Evolutionary conservation across 768 basidiomycete species (phyloP).

Genomic region (Leccinum boreale): DNA sequence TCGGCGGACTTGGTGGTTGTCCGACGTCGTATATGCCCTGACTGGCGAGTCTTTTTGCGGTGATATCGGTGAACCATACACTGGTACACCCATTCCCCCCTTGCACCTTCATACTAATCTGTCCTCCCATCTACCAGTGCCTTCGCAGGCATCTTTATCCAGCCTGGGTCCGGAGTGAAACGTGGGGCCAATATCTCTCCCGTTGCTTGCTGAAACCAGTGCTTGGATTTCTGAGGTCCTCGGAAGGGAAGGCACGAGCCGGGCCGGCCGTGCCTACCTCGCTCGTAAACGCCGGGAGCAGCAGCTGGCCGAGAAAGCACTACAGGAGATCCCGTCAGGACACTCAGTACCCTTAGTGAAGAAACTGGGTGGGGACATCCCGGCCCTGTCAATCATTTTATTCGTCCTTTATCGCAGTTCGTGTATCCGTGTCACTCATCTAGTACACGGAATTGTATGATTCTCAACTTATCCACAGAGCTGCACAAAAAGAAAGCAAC

Average conservation of each 20-base stretch:
- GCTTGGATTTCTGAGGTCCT: constrained; percentile 77
- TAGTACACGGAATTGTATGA: too few species aligned
- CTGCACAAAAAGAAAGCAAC: too few species aligned
- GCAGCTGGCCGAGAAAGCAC: too few species aligned
- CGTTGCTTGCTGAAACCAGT: constrained; percentile 68
- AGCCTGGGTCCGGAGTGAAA: background rate
- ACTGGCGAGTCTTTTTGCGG: constrained; percentile 40
- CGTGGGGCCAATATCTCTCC: constrained; percentile 43
- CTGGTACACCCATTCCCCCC: constrained; percentile 9
- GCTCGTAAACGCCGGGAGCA: too few species aligned
- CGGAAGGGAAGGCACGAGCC: constrained; percentile 65
- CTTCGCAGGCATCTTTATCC: background rate
- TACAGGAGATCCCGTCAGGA: constrained; percentile 23
- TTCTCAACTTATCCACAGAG: too few species aligned
- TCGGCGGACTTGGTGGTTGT: constrained; percentile 84
- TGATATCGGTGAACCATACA: constrained; percentile 37
- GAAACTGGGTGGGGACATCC: too few species aligned
- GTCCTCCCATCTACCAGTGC: background rate
- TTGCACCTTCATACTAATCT: background rate
- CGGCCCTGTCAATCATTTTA: too few species aligned
- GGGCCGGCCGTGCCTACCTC: constrained; percentile 20
- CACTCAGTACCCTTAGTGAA: too few species aligned
- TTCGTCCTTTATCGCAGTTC: too few species aligned
- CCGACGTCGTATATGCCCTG: constrained; percentile 34
- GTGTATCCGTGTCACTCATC: too few species aligned